These are phyloP conservation scores for Carallia pectinifolia DNA, from an alignment of 345 rosid genomes.

Conservation along the genomic window DNA sequence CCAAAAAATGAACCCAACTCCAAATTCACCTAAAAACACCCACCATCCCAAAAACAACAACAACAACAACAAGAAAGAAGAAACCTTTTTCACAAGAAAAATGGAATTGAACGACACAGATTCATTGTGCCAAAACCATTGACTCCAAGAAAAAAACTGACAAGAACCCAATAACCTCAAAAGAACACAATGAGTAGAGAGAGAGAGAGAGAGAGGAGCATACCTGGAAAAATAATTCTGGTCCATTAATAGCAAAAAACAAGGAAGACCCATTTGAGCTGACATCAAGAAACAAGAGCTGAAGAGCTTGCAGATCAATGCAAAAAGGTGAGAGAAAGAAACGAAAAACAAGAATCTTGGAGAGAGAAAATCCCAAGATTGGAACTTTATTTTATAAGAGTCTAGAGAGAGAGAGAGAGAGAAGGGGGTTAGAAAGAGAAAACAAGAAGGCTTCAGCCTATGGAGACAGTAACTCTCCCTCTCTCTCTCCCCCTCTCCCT, in stretches of 20 bases:
- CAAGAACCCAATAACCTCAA: conserved; percentile 12
- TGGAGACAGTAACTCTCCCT: conserved; percentile 25
- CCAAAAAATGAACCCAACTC: conserved; percentile 16
- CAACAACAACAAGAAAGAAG: neutral
- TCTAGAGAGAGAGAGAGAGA: conserved; percentile 18
- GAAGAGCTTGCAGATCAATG: neutral
- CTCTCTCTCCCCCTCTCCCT: conserved; percentile 10
- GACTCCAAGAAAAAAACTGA: neutral
- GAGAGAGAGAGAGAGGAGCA: neutral
- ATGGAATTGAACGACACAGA: neutral
- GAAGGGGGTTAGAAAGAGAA: neutral
- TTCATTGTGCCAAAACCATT: neutral
- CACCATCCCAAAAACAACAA: neutral
- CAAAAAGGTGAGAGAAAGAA: neutral
- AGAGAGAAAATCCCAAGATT: conserved; percentile 1
- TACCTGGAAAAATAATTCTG: neutral
- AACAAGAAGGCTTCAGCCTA: conserved; percentile 31
- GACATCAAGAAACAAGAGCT: neutral
- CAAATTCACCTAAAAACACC: conserved; percentile 5
- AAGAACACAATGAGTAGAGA: neutral
- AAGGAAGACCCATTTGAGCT: neutral
- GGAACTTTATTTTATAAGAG: conserved; percentile 16
- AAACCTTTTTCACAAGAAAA: neutral
- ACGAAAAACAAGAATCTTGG: too few relatives aligned
- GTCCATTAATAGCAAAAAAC: neutral